phyloP scores from a whole-genome alignment of 2,329 filamentous ascomycete genomes.

The Xylariaceae sp. region DNA sequence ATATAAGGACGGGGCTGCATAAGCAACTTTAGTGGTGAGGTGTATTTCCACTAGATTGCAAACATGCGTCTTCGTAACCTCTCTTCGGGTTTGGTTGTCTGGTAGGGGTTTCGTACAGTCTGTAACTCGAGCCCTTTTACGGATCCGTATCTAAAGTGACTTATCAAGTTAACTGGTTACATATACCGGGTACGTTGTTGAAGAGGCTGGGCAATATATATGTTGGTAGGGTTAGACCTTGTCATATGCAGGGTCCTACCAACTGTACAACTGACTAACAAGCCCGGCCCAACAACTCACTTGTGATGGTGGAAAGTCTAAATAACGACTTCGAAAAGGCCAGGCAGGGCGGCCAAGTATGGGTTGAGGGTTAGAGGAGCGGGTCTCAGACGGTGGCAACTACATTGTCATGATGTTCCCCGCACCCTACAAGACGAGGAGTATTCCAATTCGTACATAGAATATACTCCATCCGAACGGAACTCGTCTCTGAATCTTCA shows the following conservation, averaged over 20 bases:
- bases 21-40: conserved; percentile 17
- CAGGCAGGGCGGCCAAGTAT: not conserved
- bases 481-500: not conserved
- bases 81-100: too few relatives aligned
- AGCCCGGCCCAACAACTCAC: not conserved
- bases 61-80: not conserved
- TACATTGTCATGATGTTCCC: not conserved
- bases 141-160: not conserved
- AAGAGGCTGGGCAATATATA: not conserved
- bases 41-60: not conserved
- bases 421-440: not conserved
- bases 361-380: not conserved
- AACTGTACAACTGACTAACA: not conserved
- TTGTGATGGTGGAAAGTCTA: not conserved
- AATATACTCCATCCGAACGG: not conserved
- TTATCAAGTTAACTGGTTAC: not conserved
- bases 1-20: conserved; percentile 33
- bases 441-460: not conserved
- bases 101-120: too few relatives aligned
- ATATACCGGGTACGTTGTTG: too few relatives aligned
- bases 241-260: not conserved
- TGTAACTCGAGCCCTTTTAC: too few relatives aligned
- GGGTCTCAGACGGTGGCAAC: not conserved
- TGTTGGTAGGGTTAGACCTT: not conserved
- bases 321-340: not conserved